phyloP scores from a whole-genome alignment of 2,329 filamentous ascomycete species.

The Pseudogymnoascus sp. region DNA sequence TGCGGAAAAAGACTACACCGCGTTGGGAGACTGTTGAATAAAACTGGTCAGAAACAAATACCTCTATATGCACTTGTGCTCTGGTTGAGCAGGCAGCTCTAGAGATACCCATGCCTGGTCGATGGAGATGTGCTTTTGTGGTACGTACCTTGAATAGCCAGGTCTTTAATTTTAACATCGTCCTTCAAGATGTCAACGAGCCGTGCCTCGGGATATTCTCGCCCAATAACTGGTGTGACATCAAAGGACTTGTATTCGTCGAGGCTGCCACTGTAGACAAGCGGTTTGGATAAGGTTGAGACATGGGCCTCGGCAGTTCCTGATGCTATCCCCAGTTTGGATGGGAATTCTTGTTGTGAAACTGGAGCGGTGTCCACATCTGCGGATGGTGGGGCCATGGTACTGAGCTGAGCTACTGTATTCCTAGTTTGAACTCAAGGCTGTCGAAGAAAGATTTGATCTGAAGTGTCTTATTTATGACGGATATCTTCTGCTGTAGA shows the following conservation, averaged over 20 bases:
- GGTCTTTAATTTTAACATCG: slow-evolving; percentile 27
- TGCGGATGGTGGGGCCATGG: slow-evolving; percentile 26
- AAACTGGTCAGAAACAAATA: not conserved
- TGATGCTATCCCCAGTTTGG: slow-evolving; percentile 15
- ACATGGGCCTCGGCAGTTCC: slow-evolving; percentile 16
- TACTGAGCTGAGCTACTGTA: not conserved
- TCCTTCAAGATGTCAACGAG: slow-evolving; percentile 30
- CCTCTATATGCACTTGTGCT: not conserved
- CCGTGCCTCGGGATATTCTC: slow-evolving; percentile 34
- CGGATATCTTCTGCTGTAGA: not conserved
- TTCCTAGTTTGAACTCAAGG: not conserved
- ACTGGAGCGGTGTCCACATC: slow-evolving; percentile 21
- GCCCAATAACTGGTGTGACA: slow-evolving; percentile 34
- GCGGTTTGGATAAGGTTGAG: slow-evolving; percentile 16
- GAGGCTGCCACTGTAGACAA: slow-evolving; percentile 21
- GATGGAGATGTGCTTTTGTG: not conserved
- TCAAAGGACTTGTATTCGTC: slow-evolving; percentile 29
- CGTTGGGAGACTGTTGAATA: slow-evolving; percentile 41
- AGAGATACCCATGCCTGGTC: not conserved
- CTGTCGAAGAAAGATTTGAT: not conserved
- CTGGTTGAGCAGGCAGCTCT: not conserved
- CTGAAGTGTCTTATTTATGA: not conserved
- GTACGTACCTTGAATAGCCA: slow-evolving; percentile 25
- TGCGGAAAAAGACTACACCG: slow-evolving; percentile 48
- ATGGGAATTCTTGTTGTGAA: slow-evolving; percentile 1